Evolutionary conservation across 768 basidiomycete genomes (phyloP), one percentile per base, ranked within the genome.

Genomic region (Porphyrellus cyaneotinctus): DNA sequence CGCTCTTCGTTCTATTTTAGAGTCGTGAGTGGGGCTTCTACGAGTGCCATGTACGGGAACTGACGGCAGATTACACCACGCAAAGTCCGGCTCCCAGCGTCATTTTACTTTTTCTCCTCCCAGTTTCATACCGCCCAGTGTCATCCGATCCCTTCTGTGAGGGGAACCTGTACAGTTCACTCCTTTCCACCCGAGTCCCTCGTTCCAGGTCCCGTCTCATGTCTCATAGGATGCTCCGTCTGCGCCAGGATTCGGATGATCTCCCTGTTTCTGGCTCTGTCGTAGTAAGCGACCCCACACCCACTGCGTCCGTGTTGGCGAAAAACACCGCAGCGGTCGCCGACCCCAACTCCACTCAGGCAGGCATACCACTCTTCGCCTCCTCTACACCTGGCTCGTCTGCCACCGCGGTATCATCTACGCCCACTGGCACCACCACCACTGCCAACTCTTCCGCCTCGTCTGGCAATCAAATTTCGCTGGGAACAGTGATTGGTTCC

Each of bases 401-500:
- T 2, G 47, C 58, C 12, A 4, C 53, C 4, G n/a, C 45, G 4
- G 5, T 58, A 28, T 46, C 63, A 13, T 48, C 65, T 36, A 28
- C 60, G 3, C 30, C 57, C 10, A 38, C 60, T 13, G 12, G 56
- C 20, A 37, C 48, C 6, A 2, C 56, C 20, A 43, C 48, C 7
- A 3, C 54, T 26, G 14, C 1, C 15, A 13, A 8, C 13, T 26
- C 67, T 13, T 30, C 54, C 9, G 5, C 51, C 18, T 43, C 69
- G 3, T 53, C 68, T 20, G 31, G 31, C 3, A 47, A 50, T 31
- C 52, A 67, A 26, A 67, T 69, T 23, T 51, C 74, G 1, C 33
- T 74, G 2, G 72, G 76, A 52, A 78, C 82, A 6, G 84, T 86
- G 31, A 72, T 88, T 31, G 86, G 78, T 5, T 76, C 77, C 20